Evolutionary conservation across 768 basidiomycete genomes (phyloP).

Genomic region (Tylopilus subfusipes): DNA sequence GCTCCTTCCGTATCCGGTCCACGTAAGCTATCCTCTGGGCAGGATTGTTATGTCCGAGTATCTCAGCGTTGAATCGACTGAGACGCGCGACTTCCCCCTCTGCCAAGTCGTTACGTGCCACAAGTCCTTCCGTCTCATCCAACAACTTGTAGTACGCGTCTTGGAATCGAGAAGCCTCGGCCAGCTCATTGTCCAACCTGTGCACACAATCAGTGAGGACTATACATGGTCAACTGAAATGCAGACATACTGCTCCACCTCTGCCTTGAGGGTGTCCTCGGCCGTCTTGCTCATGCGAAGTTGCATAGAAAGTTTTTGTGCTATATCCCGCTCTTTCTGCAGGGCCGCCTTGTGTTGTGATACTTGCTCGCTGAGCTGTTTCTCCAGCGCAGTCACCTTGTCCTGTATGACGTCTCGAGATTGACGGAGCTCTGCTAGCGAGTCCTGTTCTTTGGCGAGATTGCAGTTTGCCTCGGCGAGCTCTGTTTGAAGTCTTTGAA

Average conservation of each 20-base stretch:
- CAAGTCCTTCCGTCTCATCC: slow-evolving; percentile 60
- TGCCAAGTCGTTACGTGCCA: slow-evolving; percentile 70
- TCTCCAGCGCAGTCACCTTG: slow-evolving; percentile 24
- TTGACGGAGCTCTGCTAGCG: slow-evolving; percentile 12
- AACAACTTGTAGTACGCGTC: slow-evolving; percentile 65
- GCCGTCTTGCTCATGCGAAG: slow-evolving; percentile 57
- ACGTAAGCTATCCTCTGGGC: slow-evolving; percentile 85
- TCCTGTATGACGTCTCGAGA: slow-evolving; percentile 27
- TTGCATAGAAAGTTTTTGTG: slow-evolving; percentile 46
- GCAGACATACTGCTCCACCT: slow-evolving; percentile 60
- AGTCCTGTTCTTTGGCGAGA: slow-evolving; percentile 23
- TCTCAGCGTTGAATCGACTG: slow-evolving; percentile 79
- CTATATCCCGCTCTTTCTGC: slow-evolving; percentile 45
- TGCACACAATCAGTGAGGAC: background rate
- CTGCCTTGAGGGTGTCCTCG: slow-evolving; percentile 64
- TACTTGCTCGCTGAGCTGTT: slow-evolving; percentile 30
- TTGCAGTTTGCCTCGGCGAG: slow-evolving; percentile 22
- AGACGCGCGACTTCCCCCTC: slow-evolving; percentile 77
- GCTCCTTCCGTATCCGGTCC: slow-evolving; percentile 74
- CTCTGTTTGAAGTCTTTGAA: slow-evolving; percentile 41
- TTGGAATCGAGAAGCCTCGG: slow-evolving; percentile 61
- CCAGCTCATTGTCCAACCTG: slow-evolving; percentile 50
- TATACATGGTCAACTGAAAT: background rate
- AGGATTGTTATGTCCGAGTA: slow-evolving; percentile 80
- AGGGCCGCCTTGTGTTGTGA: slow-evolving; percentile 35